Evolutionary conservation across 345 rosid species (phyloP).

Genomic region (Eucalyptus regnans): DNA sequence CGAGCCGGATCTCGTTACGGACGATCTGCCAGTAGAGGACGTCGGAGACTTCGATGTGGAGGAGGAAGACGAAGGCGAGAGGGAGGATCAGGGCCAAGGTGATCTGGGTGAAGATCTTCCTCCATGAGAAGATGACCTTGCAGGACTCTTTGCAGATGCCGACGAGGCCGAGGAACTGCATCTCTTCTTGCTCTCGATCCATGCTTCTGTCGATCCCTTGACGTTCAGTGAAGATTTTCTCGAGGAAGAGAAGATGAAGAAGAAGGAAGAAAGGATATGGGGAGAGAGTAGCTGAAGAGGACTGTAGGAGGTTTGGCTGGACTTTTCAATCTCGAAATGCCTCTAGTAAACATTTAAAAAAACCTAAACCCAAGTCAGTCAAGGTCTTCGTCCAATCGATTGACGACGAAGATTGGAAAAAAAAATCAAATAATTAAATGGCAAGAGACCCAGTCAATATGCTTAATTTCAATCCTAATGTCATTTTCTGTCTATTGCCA

Average conservation of each 20-base stretch:
- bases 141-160: conserved; percentile 30
- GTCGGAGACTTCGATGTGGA: conserved; percentile 20
- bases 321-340: neutral
- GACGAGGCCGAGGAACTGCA: conserved; percentile 32
- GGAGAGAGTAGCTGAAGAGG: neutral
- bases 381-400: neutral
- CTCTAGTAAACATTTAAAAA: neutral
- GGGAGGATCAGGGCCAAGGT: conserved; percentile 39
- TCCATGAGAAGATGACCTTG: conserved; percentile 33
- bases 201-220: neutral
- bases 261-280: neutral
- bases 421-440: neutral
- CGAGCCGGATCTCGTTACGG: neutral
- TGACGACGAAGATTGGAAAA: neutral
- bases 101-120: conserved; percentile 34
- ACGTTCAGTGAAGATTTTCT: neutral
- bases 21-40: conserved; percentile 8
- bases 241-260: neutral
- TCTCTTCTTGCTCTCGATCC: conserved; percentile 47
- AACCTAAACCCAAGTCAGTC: neutral
- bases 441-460: neutral
- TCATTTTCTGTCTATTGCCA: neutral
- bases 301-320: neutral
- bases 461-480: neutral
- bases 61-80: conserved; percentile 32